phyloP scores from a whole-genome alignment of 345 rosid species.

The Conringia planisiliqua region DNA sequence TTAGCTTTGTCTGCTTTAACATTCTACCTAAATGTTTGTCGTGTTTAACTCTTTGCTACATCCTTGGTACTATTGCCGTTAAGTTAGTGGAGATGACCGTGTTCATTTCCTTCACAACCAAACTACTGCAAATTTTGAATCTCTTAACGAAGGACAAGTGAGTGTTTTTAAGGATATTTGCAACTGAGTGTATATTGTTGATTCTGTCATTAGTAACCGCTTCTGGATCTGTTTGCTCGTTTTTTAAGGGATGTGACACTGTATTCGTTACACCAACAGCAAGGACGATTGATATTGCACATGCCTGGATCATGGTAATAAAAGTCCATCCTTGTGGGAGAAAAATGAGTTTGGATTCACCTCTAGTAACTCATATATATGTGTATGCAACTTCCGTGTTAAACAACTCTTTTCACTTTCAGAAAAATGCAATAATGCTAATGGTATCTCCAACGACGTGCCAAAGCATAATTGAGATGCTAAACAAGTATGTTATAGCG shows the following conservation, averaged over 20 bases:
- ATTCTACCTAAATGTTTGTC: background rate
- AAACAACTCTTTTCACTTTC: conserved; percentile 24
- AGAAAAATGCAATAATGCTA: conserved; percentile 73
- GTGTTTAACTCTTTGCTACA: background rate
- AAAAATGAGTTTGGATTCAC: background rate
- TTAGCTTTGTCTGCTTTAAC: background rate
- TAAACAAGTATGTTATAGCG: conserved; percentile 57
- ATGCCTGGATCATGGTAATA: conserved; percentile 84
- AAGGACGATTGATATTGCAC: conserved; percentile 77
- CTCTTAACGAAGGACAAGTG: conserved; percentile 76
- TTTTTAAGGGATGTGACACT: conserved; percentile 84
- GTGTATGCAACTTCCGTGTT: background rate
- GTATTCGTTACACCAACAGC: conserved; percentile 90
- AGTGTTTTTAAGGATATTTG: background rate
- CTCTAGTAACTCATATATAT: background rate
- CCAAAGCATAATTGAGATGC: conserved; percentile 55
- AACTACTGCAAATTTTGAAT: conserved; percentile 84
- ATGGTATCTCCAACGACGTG: conserved; percentile 65
- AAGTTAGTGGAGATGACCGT: conserved; percentile 96
- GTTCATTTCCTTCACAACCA: conserved; percentile 88
- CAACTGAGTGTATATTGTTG: background rate
- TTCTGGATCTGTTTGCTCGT: conserved; percentile 32
- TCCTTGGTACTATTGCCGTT: conserved; percentile 25
- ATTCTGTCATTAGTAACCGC: conserved; percentile 22
- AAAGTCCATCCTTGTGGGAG: background rate